Evolutionary conservation across 2,329 filamentous ascomycete genomes (phyloP), one percentile per base, ranked within the genome.

Genomic region (Dryadomyces quercus-mongolicae): DNA sequence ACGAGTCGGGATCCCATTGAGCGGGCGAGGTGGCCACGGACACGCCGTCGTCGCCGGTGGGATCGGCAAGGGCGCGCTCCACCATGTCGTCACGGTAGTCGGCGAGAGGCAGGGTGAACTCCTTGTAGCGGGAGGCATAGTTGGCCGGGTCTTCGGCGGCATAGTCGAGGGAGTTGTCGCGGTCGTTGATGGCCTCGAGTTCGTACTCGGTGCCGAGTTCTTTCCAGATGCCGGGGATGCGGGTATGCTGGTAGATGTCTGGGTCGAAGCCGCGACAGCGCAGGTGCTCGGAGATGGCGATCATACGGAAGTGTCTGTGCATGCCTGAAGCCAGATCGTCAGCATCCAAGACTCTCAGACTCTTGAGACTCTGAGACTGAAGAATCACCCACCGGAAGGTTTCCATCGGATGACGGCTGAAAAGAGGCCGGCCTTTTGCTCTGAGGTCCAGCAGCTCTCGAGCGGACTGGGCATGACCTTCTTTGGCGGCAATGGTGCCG

Each of bases 391-490:
- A 53, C 90, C 92, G 44, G 92, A 92, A n/a, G 93, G 93, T 67
- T 98, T 98, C 86, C 88, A 95, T 65, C 84, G 80, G 60, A 97
- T 91, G 60, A 97, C 85, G 52, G 84, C 89, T 66, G 96, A 96
- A 71, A 95, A 89, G 1, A 98, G 76, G 44, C 89, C 91, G 1
- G 88, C 90, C 60, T 95, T 86, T 68, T 98, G 93, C 64, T 96
- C 92, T 63, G 95, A 91, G 4, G 90, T 96, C 93, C 93, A 98
- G 25, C 84, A 80, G 60, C 92, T 88, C 55, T 81, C 50, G 16
- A 52, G 79, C 50, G 69, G 67, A 60, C 70, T 68, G 31, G 71
- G 59, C 57, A 66, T 57, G 4, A 5, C 21, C 16, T 21, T 12
- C 49, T 51, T 51, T 4, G 68, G 68, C 61, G 77, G 52, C 68